phyloP scores from a whole-genome alignment of 139 green algal species.

The Mesostigma viride region DNA sequence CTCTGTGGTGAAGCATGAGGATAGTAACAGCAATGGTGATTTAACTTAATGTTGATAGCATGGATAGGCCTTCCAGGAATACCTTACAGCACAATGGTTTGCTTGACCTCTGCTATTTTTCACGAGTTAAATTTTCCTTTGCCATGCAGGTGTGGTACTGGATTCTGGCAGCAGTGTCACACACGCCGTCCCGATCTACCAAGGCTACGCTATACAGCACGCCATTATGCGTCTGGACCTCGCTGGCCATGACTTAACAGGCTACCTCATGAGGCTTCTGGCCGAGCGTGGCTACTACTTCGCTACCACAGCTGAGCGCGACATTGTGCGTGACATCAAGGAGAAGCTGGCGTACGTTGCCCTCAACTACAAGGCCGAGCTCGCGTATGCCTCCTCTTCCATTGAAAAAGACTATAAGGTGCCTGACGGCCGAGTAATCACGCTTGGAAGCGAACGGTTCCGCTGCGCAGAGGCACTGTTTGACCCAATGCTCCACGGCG shows the following conservation, averaged over 20 bases:
- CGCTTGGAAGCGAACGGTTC: slow-evolving; percentile 36
- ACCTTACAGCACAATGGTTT: no score
- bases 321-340: no score
- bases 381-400: slow-evolving; percentile 64
- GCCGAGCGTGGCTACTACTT: slow-evolving; percentile 40
- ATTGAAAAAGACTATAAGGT: slow-evolving; percentile 80
- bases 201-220: slow-evolving; percentile 38
- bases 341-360: no score
- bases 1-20: no score
- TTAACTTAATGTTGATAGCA: no score
- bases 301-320: slow-evolving; percentile 37
- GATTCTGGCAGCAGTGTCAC: slow-evolving; percentile 40
- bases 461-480: slow-evolving; percentile 39
- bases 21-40: no score
- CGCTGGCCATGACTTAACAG: slow-evolving; percentile 35
- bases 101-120: no score
- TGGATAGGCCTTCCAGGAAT: no score
- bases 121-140: no score
- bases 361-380: slow-evolving; percentile 78
- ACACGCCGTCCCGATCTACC: no score
- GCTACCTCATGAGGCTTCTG: slow-evolving; percentile 40
- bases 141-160: slow-evolving; percentile 39
- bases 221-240: slow-evolving; percentile 43
- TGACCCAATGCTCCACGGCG: slow-evolving; percentile 35
- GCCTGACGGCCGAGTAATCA: slow-evolving; percentile 58